These are phyloP conservation scores for Boletus reticulatus DNA, from an alignment of 768 basidiomycete genomes.

Conservation along the genomic window DNA sequence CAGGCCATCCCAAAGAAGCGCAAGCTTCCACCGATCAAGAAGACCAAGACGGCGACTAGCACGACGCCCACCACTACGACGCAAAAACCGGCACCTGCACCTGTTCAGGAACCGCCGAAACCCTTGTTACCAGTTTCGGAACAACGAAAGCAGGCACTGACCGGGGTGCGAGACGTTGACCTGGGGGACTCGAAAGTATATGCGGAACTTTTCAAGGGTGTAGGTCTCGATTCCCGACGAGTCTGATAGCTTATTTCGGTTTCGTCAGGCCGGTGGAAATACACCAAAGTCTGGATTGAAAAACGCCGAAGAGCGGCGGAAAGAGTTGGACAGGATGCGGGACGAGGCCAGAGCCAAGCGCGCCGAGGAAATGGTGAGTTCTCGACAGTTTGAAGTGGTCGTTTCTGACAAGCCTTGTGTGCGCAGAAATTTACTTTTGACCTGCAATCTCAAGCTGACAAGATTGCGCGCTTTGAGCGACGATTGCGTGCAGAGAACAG, in stretches of 20 bases:
- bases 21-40: constrained; percentile 69
- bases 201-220: constrained; percentile 58
- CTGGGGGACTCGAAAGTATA: constrained; percentile 63
- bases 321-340: constrained; percentile 65
- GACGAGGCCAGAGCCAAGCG: constrained; percentile 65
- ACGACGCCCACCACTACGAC: constrained; percentile 24
- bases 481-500: constrained; percentile 47
- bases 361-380: constrained; percentile 51
- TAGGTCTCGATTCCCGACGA: constrained; percentile 26
- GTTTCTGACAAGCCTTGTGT: constrained; percentile 8
- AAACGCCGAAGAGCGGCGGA: constrained; percentile 66
- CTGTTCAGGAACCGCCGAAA: constrained; percentile 26
- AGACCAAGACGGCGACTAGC: constrained; percentile 45
- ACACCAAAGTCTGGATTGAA: constrained; percentile 46
- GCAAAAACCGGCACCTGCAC: constrained; percentile 18
- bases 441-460: constrained; percentile 57
- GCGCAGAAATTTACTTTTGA: constrained; percentile 50
- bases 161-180: constrained; percentile 58
- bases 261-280: constrained; percentile 39
- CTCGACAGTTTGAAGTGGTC: not conserved
- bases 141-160: constrained; percentile 40
- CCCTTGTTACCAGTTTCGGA: constrained; percentile 25
- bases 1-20: constrained; percentile 49
- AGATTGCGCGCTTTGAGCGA: constrained; percentile 63
- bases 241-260: not conserved